Base-by-base conservation (phyloP, 129 eudicot species). In the Mikania micrantha region DNA sequence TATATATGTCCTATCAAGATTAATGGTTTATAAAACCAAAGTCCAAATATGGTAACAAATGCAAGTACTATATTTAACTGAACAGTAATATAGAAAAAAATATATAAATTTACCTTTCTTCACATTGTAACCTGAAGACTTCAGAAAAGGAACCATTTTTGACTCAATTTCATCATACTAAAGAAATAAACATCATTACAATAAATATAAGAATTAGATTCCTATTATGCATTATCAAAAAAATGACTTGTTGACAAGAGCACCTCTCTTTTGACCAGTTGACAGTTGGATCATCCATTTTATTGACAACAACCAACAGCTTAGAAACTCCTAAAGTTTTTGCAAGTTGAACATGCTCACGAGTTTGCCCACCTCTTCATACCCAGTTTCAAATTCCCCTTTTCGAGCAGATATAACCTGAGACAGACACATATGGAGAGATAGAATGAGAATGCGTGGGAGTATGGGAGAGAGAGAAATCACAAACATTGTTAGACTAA, bases 351-450 rank as follows among this genome's bases (percentile, higher is more conserved):
- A 91, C 94, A 88, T 91, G 97, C 71, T 91, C 96, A 40, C 97
- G 88, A 12, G 97, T 91, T 79, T 91, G 96, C 27, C 96, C 97
- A 81, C 97, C 96, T 78, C 77, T 83, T 91, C 96, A 74, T 74
- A 91, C 39, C 97, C 97, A 65, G 96, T 91, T 82, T 91, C 97
- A 80, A 91, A 91, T 79, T 91, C 96, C 12, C 97, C 97, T 74
- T 85, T 88, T 27, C 97, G 90, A 66, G 97, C 97, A 79, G 97
- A 91, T 74, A 91, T 88, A 2, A 91, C 97, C 97, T 88, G 52
- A 52, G 73, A n/a, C 35, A n/a, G 41, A 7, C n/a, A n/a, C n/a
- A n/a, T n/a, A n/a, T n/a, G n/a, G 49, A 25, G 47, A 5, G 41
- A 44, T 28, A 28, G 32, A 28, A 4, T 28, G 32, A 1, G 32